These are phyloP conservation scores for Entomortierella parvispora DNA, from an alignment of 192 early-diverging fungal species.

Conservation along the genomic window DNA sequence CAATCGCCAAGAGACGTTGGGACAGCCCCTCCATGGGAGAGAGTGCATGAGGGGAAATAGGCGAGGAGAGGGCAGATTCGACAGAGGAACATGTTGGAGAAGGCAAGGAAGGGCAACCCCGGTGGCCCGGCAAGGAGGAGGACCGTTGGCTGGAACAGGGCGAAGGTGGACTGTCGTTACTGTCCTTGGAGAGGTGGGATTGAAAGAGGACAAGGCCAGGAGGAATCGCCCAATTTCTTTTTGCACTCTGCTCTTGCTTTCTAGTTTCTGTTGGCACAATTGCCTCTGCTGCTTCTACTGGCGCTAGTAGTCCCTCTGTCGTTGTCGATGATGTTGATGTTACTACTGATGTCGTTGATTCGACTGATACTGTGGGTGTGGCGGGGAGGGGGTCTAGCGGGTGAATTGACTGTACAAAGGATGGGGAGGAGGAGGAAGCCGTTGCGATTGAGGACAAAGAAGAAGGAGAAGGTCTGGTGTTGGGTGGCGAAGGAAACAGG, in stretches of 20 bases:
- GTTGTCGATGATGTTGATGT: background rate
- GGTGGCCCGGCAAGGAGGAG: background rate
- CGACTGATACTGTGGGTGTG: no score
- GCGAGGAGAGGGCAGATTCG: background rate
- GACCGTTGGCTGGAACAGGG: background rate
- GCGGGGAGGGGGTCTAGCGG: no score
- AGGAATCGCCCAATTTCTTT: slow-evolving; percentile 8
- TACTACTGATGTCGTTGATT: no score
- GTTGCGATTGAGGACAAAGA: no score
- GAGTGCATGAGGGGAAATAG: background rate
- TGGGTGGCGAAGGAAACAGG: background rate
- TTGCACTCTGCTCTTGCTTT: background rate
- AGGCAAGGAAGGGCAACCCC: background rate
- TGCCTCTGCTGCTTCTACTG: background rate
- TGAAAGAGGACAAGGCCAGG: slow-evolving; percentile 2
- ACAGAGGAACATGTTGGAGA: background rate
- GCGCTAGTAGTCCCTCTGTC: background rate
- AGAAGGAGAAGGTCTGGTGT: no score
- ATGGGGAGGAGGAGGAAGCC: no score
- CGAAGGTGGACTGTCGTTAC: background rate
- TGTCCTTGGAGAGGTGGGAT: background rate
- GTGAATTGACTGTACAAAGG: background rate
- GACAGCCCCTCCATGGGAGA: slow-evolving; percentile 16
- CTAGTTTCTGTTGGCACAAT: background rate
- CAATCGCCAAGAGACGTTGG: slow-evolving; percentile 29